These are phyloP conservation scores for Epichloe hybrida DNA, from an alignment of 2,329 filamentous ascomycete genomes.

Conservation along the genomic window DNA sequence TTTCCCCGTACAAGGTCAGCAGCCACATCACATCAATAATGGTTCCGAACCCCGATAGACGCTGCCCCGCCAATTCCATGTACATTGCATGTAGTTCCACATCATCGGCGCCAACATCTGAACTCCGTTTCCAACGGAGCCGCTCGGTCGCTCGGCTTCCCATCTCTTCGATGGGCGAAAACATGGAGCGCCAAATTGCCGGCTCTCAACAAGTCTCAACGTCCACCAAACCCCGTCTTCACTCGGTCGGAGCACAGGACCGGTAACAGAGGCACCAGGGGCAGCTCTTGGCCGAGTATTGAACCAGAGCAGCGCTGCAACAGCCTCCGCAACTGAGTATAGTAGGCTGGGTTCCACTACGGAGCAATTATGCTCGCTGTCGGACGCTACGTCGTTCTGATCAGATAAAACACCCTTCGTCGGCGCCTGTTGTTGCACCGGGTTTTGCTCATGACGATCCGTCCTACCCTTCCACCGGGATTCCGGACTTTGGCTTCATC, in stretches of 20 bases:
- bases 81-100: not conserved
- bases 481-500: conserved; percentile 9
- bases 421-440: not conserved
- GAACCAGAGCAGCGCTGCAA: no score
- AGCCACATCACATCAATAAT: no score
- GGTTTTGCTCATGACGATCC: conserved; percentile 6
- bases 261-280: no score
- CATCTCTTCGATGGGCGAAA: no score
- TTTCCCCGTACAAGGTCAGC: not conserved
- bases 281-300: no score
- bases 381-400: not conserved
- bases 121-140: not conserved
- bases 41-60: no score
- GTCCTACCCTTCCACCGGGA: conserved; percentile 7
- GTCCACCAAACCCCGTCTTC: no score
- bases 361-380: not conserved
- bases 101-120: not conserved
- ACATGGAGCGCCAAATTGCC: no score
- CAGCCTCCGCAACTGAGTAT: no score
- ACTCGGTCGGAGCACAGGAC: no score
- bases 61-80: not conserved
- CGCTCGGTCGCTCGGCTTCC: no score
- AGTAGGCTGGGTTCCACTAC: not conserved
- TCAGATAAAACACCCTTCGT: not conserved
- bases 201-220: no score